Conservation (phyloP, 2,329 filamentous ascomycete genomes). For the Penicillium italicum region DNA sequence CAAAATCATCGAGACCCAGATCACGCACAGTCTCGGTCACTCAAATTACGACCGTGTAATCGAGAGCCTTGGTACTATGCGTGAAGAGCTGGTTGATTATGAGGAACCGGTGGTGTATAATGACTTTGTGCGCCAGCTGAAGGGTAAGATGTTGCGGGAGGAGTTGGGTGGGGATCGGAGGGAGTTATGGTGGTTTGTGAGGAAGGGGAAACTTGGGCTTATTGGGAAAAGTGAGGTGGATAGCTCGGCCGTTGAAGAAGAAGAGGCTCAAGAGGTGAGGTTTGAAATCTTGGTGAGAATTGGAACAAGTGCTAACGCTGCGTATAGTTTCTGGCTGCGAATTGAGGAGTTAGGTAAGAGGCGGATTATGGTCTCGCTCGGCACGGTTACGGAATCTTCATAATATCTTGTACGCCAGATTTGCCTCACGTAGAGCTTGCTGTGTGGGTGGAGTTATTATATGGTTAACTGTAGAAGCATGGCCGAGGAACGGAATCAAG, state of each 20-base stretch:
- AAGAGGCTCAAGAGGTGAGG: slow-evolving; percentile 62
- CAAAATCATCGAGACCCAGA: slow-evolving; percentile 63
- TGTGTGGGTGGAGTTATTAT: too few relatives aligned
- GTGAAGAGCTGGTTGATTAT: slow-evolving; percentile 69
- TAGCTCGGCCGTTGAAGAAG: slow-evolving; percentile 62
- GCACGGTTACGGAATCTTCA: background rate
- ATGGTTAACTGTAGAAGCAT: background rate
- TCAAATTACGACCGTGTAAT: slow-evolving; percentile 68
- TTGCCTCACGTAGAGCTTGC: background rate
- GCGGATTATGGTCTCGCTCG: too few relatives aligned
- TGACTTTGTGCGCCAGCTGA: slow-evolving; percentile 65
- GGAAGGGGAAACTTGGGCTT: slow-evolving; percentile 65
- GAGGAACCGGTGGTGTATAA: slow-evolving; percentile 79
- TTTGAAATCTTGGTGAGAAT: background rate
- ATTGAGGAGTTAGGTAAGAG: background rate
- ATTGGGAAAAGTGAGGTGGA: slow-evolving; percentile 64
- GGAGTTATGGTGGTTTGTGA: slow-evolving; percentile 78
- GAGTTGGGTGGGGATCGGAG: slow-evolving; percentile 71
- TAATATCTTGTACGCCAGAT: background rate
- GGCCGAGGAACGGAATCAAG: background rate
- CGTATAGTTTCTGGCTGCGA: slow-evolving; percentile 5
- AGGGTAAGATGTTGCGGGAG: slow-evolving; percentile 65
- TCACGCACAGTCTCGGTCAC: slow-evolving; percentile 72
- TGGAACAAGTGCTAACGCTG: background rate
- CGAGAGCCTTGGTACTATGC: slow-evolving; percentile 73